Conservation (phyloP, 176 grass and related monocot genomes). For the Aegilops umbellulata region DNA sequence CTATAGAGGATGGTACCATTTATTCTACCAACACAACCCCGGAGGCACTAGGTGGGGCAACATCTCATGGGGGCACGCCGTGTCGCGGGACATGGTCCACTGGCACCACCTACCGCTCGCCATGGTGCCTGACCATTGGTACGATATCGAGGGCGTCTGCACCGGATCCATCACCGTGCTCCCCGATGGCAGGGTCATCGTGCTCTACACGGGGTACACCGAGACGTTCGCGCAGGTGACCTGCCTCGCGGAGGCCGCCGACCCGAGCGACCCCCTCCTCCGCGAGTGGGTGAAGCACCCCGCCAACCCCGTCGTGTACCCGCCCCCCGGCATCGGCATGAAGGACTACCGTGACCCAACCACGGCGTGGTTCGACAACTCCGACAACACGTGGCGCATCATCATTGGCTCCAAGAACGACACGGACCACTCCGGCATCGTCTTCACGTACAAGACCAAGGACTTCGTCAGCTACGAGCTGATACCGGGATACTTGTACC, state of each 20-base stretch:
- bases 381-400: constrained; percentile 36
- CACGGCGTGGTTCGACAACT: constrained; percentile 42
- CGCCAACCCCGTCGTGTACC: constrained; percentile 40
- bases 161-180: neutral
- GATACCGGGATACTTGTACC: constrained; percentile 39
- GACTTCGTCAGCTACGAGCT: constrained; percentile 42
- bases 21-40: neutral
- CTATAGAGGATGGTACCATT: constrained; percentile 38
- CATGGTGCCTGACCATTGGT: neutral
- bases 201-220: neutral
- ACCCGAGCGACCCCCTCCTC: constrained; percentile 48
- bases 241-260: constrained; percentile 44
- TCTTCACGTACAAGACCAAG: constrained; percentile 30
- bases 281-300: constrained; percentile 42
- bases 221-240: constrained; percentile 26
- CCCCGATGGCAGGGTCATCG: neutral
- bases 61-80: neutral
- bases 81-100: neutral
- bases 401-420: constrained; percentile 51
- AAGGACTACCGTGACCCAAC: constrained; percentile 68
- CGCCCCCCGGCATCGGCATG: constrained; percentile 27
- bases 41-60: neutral
- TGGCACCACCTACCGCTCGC: neutral
- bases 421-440: constrained; percentile 10
- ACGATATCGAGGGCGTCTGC: neutral